Conservation (phyloP, 495 filamentous ascomycete species). For the Bryoglossum gracile region DNA sequence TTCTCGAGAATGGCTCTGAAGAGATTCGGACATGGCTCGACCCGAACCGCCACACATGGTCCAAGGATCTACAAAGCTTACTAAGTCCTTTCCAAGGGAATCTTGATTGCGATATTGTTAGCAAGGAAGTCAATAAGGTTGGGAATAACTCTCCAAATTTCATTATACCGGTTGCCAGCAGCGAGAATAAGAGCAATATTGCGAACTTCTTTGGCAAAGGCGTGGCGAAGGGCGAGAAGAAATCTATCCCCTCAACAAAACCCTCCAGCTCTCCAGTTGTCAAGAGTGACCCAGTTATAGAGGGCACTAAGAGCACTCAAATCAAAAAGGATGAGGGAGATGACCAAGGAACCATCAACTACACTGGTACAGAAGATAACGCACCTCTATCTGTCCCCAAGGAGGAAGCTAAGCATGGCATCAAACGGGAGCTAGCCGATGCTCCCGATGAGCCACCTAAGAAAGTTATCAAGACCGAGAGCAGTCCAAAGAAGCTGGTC, state of each 20-base stretch:
- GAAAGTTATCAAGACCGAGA: slow-evolving; percentile 33
- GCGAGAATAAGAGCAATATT: slow-evolving; percentile 85
- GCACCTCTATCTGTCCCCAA: slow-evolving; percentile 35
- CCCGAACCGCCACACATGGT: slow-evolving; percentile 64
- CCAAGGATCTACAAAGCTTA: slow-evolving; percentile 64
- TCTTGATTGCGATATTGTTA: slow-evolving; percentile 78
- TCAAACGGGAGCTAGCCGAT: slow-evolving; percentile 52
- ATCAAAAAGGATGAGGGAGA: slow-evolving; percentile 33
- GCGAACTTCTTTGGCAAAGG: slow-evolving; percentile 72
- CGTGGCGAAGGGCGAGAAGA: slow-evolving; percentile 20
- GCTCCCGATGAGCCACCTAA: slow-evolving; percentile 34
- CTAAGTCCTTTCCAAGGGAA: slow-evolving; percentile 72
- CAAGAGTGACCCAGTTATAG: too few species aligned
- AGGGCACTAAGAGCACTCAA: slow-evolving; percentile 30
- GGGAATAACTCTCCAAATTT: slow-evolving; percentile 85
- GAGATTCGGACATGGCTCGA: slow-evolving; percentile 75
- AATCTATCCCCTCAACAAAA: too few species aligned
- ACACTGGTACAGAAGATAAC: slow-evolving; percentile 41
- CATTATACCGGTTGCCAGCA: slow-evolving; percentile 71
- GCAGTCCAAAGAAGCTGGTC: slow-evolving; percentile 18
- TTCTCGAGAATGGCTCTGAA: slow-evolving; percentile 69
- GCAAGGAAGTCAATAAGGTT: slow-evolving; percentile 87
- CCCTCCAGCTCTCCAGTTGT: too few species aligned
- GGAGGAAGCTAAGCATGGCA: slow-evolving; percentile 24
- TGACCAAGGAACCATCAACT: slow-evolving; percentile 33